Percentiles rank a stretch among this genome's conserved stretches.
phyloP scores from a whole-genome alignment of 805 yeast species.

The Wickerhamiella sergipiensis region DNA sequence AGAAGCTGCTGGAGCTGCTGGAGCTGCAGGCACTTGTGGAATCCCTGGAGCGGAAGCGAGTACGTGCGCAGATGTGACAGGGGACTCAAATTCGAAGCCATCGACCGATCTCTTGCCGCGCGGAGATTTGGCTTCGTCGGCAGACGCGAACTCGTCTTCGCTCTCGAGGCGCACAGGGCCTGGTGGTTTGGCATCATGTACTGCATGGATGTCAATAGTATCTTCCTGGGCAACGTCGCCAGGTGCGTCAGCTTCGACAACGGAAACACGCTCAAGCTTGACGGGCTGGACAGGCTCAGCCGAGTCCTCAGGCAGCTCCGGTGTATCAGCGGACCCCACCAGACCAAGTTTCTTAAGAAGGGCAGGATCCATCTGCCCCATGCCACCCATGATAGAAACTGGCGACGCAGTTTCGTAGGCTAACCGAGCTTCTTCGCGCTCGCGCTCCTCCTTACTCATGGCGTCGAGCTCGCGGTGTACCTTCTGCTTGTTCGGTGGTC shows the following conservation, averaged over 20 bases:
- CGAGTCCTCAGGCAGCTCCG: neutral
- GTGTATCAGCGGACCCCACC: neutral
- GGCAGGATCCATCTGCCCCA: slow-evolving; percentile 3
- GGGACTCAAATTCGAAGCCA: too few relatives aligned
- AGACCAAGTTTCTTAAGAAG: neutral
- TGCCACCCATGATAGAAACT: slow-evolving; percentile 2
- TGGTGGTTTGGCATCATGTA: too few relatives aligned
- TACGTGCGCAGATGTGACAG: too few relatives aligned
- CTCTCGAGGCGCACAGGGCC: neutral
- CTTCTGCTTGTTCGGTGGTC: slow-evolving; percentile 4
- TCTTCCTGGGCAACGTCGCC: too few relatives aligned
- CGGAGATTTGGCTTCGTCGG: neutral
- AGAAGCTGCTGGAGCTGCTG: too few relatives aligned
- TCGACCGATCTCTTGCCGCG: neutral
- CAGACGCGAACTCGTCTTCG: neutral
- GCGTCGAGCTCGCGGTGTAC: slow-evolving; percentile 11
- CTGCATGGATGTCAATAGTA: too few relatives aligned
- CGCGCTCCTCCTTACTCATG: slow-evolving; percentile 10
- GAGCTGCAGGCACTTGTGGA: too few relatives aligned
- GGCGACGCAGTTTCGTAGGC: slow-evolving; percentile 6
- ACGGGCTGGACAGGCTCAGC: too few relatives aligned
- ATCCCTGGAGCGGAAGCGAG: too few relatives aligned
- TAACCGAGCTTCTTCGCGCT: slow-evolving; percentile 8
- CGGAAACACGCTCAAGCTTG: too few relatives aligned
- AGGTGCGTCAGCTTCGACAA: neutral